phyloP scores from a whole-genome alignment of 2,329 filamentous ascomycete genomes.

The Trichoderma sp. region DNA sequence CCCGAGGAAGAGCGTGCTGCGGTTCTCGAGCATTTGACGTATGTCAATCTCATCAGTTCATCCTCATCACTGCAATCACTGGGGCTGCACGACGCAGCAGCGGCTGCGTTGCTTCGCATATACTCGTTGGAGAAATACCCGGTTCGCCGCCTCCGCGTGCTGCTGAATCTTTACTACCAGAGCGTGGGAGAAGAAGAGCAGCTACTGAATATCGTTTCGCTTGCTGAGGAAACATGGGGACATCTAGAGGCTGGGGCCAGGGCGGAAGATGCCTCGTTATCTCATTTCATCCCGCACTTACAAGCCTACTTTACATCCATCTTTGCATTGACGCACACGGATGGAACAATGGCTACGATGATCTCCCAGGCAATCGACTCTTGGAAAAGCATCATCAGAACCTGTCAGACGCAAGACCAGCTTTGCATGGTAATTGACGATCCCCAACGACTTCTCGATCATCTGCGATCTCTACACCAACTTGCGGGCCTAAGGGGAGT shows the following conservation, averaged over 20 bases:
- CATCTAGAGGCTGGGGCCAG: slow-evolving; percentile 41
- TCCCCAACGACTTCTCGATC: slow-evolving; percentile 50
- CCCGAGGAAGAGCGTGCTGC: slow-evolving; percentile 55
- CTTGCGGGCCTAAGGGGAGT: slow-evolving; percentile 55
- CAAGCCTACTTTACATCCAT: slow-evolving; percentile 49
- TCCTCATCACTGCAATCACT: slow-evolving; percentile 38
- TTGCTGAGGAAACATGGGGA: slow-evolving; percentile 43
- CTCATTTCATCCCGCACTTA: slow-evolving; percentile 52
- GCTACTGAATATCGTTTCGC: slow-evolving; percentile 42
- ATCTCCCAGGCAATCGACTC: slow-evolving; percentile 42
- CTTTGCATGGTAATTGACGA: slow-evolving; percentile 52
- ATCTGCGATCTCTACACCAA: slow-evolving; percentile 54
- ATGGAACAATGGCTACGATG: slow-evolving; percentile 35
- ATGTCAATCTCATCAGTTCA: slow-evolving; percentile 49
- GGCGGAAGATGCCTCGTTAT: slow-evolving; percentile 49
- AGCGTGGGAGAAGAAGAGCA: slow-evolving; percentile 49
- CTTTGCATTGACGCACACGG: slow-evolving; percentile 44
- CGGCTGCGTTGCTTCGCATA: slow-evolving; percentile 51
- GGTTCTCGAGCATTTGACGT: slow-evolving; percentile 62
- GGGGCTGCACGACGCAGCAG: slow-evolving; percentile 47
- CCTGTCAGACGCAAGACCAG: slow-evolving; percentile 43
- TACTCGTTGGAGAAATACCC: slow-evolving; percentile 55
- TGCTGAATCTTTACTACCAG: slow-evolving; percentile 52
- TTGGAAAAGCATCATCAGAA: slow-evolving; percentile 49
- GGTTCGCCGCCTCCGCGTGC: slow-evolving; percentile 53